A percentile compares a stretch with the other conserved stretches of the same genome.
Evolutionary conservation across 116 monocot species (phyloP).

Genomic region (Dioscorea cayenensis): DNA sequence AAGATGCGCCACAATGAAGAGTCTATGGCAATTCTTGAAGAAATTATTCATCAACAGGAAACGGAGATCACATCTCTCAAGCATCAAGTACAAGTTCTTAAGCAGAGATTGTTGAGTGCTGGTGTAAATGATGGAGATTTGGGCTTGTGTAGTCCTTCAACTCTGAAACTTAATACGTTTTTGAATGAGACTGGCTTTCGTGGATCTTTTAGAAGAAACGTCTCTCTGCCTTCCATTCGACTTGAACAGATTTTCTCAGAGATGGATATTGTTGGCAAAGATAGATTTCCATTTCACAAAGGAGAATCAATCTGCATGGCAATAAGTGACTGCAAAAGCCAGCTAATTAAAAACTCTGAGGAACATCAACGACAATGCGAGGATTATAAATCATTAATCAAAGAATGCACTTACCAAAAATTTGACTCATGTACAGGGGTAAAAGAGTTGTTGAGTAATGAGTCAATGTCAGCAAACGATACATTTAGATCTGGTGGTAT

Average conservation of each 20-base stretch:
- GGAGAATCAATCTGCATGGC: slow-evolving; percentile 6
- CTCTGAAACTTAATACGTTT: neutral
- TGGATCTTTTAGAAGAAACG: slow-evolving; percentile 21
- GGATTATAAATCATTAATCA: neutral
- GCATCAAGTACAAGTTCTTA: slow-evolving; percentile 26
- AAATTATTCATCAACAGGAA: slow-evolving; percentile 46
- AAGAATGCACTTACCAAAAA: neutral
- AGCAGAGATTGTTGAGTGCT: slow-evolving; percentile 16
- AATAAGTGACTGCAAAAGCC: neutral
- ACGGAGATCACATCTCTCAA: slow-evolving; percentile 40
- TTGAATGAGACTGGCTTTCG: slow-evolving; percentile 8
- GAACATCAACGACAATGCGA: neutral
- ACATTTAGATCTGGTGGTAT: neutral
- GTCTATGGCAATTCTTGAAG: slow-evolving; percentile 27
- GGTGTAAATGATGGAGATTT: slow-evolving; percentile 1
- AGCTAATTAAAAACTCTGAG: neutral
- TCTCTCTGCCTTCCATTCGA: slow-evolving; percentile 34
- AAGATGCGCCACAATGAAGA: slow-evolving; percentile 40
- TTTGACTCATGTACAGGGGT: neutral
- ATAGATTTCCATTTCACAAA: neutral
- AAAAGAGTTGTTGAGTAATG: neutral
- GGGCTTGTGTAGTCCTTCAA: neutral
- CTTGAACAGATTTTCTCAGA: slow-evolving; percentile 9
- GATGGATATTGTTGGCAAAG: slow-evolving; percentile 3
- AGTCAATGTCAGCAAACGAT: neutral